These are phyloP conservation scores for Phyllosticta citriasiana DNA, from an alignment of 2,329 filamentous ascomycete genomes.

Conservation along the genomic window DNA sequence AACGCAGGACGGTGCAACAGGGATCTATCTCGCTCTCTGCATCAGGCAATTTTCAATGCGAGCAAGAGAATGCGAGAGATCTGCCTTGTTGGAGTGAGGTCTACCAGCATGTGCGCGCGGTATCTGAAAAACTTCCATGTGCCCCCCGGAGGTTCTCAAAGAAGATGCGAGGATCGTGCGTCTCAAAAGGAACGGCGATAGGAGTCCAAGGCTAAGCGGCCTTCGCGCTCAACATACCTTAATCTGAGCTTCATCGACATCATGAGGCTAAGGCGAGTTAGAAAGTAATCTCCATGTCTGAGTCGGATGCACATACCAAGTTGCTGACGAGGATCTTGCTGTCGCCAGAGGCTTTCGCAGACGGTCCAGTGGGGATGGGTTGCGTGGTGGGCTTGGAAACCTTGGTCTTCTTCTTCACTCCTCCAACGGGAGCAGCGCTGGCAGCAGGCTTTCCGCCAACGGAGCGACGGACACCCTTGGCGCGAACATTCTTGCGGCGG, in stretches of 20 bases:
- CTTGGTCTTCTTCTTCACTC: constrained; percentile 69
- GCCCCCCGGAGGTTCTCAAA: constrained; percentile 6
- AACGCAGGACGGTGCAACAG: constrained; percentile 9
- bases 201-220: constrained; percentile 30
- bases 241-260: constrained; percentile 94
- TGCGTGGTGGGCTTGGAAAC: constrained; percentile 47
- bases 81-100: constrained; percentile 12
- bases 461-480: constrained; percentile 36
- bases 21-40: constrained; percentile 17
- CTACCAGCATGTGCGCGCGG: constrained; percentile 9
- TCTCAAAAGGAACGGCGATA: constrained; percentile 18
- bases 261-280: constrained; percentile 65
- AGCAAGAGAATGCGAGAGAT: constrained; percentile 21
- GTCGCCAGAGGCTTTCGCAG: constrained; percentile 50
- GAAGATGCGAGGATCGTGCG: constrained; percentile 19
- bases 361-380: constrained; percentile 55
- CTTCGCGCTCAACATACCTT: constrained; percentile 89
- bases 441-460: constrained; percentile 43
- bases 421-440: constrained; percentile 65
- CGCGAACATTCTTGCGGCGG: constrained; percentile 44
- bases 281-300: constrained; percentile 16
- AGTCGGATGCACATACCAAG: constrained; percentile 56
- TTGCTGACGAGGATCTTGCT: constrained; percentile 99
- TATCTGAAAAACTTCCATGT: constrained; percentile 5
- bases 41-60: constrained; percentile 25